phyloP scores from a whole-genome alignment of 2,329 filamentous ascomycete genomes.

The Fusarium cicatricum region DNA sequence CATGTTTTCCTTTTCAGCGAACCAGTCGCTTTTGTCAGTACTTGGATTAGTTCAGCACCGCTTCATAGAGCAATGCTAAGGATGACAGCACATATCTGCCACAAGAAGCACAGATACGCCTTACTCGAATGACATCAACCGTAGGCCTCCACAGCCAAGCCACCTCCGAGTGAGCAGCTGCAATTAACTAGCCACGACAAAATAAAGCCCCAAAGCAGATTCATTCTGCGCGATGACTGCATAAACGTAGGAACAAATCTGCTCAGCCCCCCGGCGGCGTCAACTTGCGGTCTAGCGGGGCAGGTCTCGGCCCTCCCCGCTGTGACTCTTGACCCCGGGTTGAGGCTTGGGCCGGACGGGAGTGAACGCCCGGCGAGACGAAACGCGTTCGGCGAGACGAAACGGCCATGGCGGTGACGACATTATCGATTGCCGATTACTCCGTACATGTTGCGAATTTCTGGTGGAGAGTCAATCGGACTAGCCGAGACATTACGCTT shows the following conservation, averaged over 20 bases:
- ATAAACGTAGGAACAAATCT: no score
- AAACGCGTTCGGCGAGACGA: no score
- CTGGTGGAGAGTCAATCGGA: no score
- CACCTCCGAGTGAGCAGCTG: not conserved
- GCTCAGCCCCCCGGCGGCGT: no score
- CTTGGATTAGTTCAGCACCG: not conserved
- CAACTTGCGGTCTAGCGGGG: constrained; percentile 4
- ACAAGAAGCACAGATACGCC: not conserved
- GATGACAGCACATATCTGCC: not conserved
- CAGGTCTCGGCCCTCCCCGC: constrained; percentile 3
- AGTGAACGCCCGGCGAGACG: not conserved
- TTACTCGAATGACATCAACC: not conserved
- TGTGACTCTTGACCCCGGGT: constrained; percentile 20
- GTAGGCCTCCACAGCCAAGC: not conserved
- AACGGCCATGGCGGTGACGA: no score
- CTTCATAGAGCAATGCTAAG: not conserved
- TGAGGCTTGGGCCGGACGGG: not conserved
- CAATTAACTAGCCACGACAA: no score
- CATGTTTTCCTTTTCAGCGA: not conserved
- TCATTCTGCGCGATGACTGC: no score
- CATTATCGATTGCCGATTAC: no score
- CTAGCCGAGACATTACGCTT: no score
- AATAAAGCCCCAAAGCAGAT: no score
- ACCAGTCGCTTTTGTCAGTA: not conserved
- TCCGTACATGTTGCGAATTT: no score